Base-by-base conservation (phyloP, 257 asterid genomes). In the Paraleonurus japonicus region DNA sequence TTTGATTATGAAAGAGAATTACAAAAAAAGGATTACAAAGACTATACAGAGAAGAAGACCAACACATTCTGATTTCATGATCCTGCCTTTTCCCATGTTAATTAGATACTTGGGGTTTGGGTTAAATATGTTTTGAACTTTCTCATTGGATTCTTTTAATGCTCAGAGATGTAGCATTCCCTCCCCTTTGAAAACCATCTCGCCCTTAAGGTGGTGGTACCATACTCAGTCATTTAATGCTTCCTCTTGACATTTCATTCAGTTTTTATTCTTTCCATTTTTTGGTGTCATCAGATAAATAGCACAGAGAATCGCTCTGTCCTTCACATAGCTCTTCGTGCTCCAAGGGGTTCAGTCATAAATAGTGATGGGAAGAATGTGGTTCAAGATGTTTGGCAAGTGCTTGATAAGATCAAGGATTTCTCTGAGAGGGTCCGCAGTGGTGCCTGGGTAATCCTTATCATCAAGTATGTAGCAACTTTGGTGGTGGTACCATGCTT, bases 311-410 rank as follows among this genome's bases (percentile, higher is more conserved):
- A 92, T 80, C 85, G 99, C 81, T 83, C 98, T 33, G 99, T 95
- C 75, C 99, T 95, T 79, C 99, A 95, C 48, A 71, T 95, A 74
- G 99, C 98, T 51, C 97, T 95, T 62, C 97, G 99, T 67, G 96
- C 99, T 63, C 85, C 99, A 5, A 83, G 94, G 82, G 96, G 78
- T 83, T 83, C 94, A 7, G 85, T 88, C 35, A 83, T 95, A 75
- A 81, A 88, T 67, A 80, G 90, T 82, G 98, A 95, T 61, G 98
- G 98, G 80, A 92, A 92, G 89, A 92, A 95, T 74, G 97, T 95
- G 83, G 97, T 95, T 54, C 89, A 94, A 48, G 97, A 95, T 86
- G 98, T 95, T 66, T 95, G 99, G 99, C 86, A 86, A 77, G 99
- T 95, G 68, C 96, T 92, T 69, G 96, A 95, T 78, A 95, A 92